Evolutionary conservation across 345 rosid genomes (phyloP), one percentile per base, ranked within the genome.

Genomic region (Brassica carinata): DNA sequence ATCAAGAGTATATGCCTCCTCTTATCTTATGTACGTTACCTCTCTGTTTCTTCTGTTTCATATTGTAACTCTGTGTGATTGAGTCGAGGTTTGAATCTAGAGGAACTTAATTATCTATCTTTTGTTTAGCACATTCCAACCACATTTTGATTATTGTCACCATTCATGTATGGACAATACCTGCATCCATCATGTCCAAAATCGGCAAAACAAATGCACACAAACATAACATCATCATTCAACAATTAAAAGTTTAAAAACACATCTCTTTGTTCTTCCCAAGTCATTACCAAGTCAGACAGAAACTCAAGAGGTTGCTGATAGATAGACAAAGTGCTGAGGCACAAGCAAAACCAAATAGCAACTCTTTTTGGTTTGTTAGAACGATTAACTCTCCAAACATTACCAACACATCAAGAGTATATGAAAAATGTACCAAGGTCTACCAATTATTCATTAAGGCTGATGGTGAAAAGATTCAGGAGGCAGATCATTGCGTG

Each of bases 401-500:
- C 74, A 79, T 73, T 26, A 79, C 9, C 2, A 29, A 31, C 67
- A 48, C 71, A 67, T 66, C 53, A 45, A 40, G 31, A 62, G 53
- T 68, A 53, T 74, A 63, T 69, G 5, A 33, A 43, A 17, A 75
- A 76, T 76, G 83, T 81, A 81, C 76, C 76, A 70, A 15, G 63
- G 26, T 64, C 63, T 76, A 63, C 73, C 69, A 66, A 61, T 61
- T 36, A 61, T 55, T 55, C 18, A 82, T 89, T 85, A 92, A 69
- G 90, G 89, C 86, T 88, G 96, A 40, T 88, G 93, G 65, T 88
- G 83, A 84, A 85, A 88, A 23, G 88, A 43, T 69, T 76, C 73
- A 0, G 64, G 77, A 64, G 74, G 79, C 23, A 68, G 85, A 89
- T 80, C 85, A 83, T 71, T 86, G 86, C 72, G 62, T 61, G 82